phyloP scores from a whole-genome alignment of 1,284 basidiomycete genomes.

The Naganishia sp. region DNA sequence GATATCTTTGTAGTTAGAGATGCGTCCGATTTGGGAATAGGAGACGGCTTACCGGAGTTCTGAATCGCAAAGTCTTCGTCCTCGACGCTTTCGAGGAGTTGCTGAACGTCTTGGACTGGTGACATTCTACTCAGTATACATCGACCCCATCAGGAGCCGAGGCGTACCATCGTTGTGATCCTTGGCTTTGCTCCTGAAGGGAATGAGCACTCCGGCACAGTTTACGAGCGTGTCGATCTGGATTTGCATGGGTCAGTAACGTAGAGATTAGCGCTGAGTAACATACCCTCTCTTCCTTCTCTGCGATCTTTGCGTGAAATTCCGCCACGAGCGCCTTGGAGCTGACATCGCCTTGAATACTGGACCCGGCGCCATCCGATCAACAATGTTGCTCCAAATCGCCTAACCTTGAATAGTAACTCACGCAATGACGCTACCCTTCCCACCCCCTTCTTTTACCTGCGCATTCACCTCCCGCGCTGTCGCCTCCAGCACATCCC shows the following conservation, averaged over 20 bases:
- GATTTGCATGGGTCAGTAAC: neutral
- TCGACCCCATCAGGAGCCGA: neutral
- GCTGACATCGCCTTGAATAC: conserved; percentile 50
- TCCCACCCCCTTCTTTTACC: conserved; percentile 26
- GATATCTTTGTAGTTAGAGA: neutral
- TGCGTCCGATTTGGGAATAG: neutral
- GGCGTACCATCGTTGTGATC: conserved; percentile 43
- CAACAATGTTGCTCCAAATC: too few species aligned
- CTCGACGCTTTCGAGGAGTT: conserved; percentile 44
- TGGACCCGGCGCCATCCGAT: conserved; percentile 26
- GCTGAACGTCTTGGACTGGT: conserved; percentile 44
- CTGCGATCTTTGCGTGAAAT: conserved; percentile 43
- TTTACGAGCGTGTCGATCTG: conserved; percentile 50
- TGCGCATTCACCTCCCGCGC: conserved; percentile 43
- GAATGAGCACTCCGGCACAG: conserved; percentile 45
- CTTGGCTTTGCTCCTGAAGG: conserved; percentile 39
- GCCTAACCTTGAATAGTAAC: neutral
- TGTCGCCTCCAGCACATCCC: conserved; percentile 47
- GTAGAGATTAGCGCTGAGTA: conserved; percentile 11
- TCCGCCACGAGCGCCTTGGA: conserved; percentile 46
- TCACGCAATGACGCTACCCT: conserved; percentile 23
- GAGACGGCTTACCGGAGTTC: conserved; percentile 36
- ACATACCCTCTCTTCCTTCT: conserved; percentile 37
- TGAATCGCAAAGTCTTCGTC: conserved; percentile 47
- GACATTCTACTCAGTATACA: conserved; percentile 15